Conservation (phyloP, 257 asterid species). For the Forsythia viridissima region DNA sequence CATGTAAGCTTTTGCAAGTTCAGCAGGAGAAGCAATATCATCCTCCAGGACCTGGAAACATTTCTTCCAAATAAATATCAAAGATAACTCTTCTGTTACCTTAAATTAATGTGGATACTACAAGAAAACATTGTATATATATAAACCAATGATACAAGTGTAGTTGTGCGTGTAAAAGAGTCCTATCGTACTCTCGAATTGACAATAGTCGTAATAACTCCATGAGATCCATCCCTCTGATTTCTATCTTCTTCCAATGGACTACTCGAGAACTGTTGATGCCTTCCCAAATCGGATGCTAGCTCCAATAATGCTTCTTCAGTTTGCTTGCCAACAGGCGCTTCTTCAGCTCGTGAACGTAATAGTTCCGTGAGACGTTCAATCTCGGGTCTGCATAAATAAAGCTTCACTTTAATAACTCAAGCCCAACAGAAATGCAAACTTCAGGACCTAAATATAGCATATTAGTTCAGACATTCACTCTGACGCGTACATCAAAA, state of each 20-base stretch:
- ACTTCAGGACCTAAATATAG: neutral
- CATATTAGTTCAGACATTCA: neutral
- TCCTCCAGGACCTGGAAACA: constrained; percentile 58
- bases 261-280: constrained; percentile 32
- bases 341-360: constrained; percentile 63
- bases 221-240: constrained; percentile 35
- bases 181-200: constrained; percentile 44
- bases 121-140: neutral
- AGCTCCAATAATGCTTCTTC: constrained; percentile 24
- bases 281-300: constrained; percentile 42
- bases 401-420: neutral
- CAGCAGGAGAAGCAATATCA: constrained; percentile 78
- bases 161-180: neutral
- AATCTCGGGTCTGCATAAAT: constrained; percentile 68
- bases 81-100: constrained; percentile 16
- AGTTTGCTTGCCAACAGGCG: constrained; percentile 30
- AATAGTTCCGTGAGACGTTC: constrained; percentile 67
- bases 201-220: constrained; percentile 31
- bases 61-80: constrained; percentile 25
- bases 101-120: constrained; percentile 2
- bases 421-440: neutral
- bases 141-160: constrained; percentile 10
- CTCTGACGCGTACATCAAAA: neutral
- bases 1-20: constrained; percentile 94
- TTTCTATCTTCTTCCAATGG: constrained; percentile 37